Evolutionary conservation across 768 basidiomycete species (phyloP).

Genomic region (Hebeloma cylindrosporum): DNA sequence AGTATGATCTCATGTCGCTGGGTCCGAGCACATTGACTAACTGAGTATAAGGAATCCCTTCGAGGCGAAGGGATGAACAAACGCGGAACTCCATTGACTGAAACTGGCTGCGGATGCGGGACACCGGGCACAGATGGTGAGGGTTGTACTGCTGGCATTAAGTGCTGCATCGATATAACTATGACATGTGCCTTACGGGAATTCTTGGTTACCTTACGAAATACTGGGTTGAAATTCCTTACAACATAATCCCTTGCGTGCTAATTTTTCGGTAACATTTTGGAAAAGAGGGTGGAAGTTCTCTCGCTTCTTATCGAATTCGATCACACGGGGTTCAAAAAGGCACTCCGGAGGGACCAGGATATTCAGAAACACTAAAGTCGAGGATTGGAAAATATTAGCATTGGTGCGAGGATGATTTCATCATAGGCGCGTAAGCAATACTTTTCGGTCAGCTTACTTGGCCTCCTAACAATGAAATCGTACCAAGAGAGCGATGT

Average conservation of each 20-base stretch:
- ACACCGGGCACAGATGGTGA: slow-evolving; percentile 22
- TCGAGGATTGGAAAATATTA: slow-evolving; percentile 37
- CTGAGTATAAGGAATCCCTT: too few species aligned
- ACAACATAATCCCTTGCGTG: slow-evolving; percentile 56
- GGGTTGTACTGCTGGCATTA: slow-evolving; percentile 45
- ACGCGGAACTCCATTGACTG: slow-evolving; percentile 18
- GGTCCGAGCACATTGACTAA: too few species aligned
- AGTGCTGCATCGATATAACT: slow-evolving; percentile 86
- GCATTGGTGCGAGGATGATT: slow-evolving; percentile 92
- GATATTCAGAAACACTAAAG: slow-evolving; percentile 4
- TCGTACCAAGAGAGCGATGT: slow-evolving; percentile 87
- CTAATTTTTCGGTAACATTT: slow-evolving; percentile 71
- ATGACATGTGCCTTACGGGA: slow-evolving; percentile 76
- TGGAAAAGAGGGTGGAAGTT: slow-evolving; percentile 49
- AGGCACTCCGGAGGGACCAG: slow-evolving; percentile 58
- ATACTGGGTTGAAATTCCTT: slow-evolving; percentile 20
- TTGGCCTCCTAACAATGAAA: slow-evolving; percentile 80
- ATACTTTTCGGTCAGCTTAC: slow-evolving; percentile 80
- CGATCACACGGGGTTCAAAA: slow-evolving; percentile 91
- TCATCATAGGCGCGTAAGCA: slow-evolving; percentile 92
- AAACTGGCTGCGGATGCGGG: slow-evolving; percentile 19
- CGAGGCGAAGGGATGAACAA: too few species aligned
- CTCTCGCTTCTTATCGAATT: slow-evolving; percentile 76
- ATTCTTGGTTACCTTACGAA: slow-evolving; percentile 5
- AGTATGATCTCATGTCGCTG: too few species aligned